A percentile compares a stretch with the other conserved stretches of the same genome.
These are phyloP conservation scores for Pueraria montana DNA, from an alignment of 306 rosid species.

Conservation along the genomic window DNA sequence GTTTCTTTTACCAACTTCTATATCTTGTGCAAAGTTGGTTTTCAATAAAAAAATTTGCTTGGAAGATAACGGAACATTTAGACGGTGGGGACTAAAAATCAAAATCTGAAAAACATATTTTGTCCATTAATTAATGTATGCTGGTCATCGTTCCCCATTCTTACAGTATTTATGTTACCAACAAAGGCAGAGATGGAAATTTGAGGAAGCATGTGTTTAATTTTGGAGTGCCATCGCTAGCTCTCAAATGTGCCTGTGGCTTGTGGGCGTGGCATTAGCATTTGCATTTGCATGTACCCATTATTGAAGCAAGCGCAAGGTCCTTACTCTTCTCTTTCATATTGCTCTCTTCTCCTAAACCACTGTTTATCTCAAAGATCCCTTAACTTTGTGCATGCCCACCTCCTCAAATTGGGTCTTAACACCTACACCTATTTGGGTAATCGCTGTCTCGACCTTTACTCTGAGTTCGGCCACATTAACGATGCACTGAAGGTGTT, in stretches of 20 bases:
- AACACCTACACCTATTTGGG: constrained; percentile 75
- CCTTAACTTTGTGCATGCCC: constrained; percentile 65
- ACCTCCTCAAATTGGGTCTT: constrained; percentile 72
- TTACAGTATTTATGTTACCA: too few species aligned
- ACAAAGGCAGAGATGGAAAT: not conserved
- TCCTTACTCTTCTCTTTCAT: constrained; percentile 55
- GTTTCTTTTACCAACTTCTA: too few species aligned
- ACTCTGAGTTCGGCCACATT: constrained; percentile 60
- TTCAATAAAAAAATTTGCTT: too few species aligned
- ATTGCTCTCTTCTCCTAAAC: constrained; percentile 61
- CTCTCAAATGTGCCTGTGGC: constrained; percentile 2
- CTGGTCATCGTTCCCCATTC: too few species aligned
- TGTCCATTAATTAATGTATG: too few species aligned
- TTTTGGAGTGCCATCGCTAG: not conserved
- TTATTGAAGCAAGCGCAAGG: constrained; percentile 59
- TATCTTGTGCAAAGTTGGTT: too few species aligned
- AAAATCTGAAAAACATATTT: too few species aligned
- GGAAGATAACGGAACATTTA: too few species aligned
- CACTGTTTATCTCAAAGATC: constrained; percentile 61
- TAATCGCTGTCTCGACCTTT: constrained; percentile 70
- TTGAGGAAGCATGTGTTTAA: not conserved
- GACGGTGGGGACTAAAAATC: too few species aligned
- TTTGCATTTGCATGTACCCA: constrained; percentile 73
- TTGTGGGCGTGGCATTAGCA: constrained; percentile 12
- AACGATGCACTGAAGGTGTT: constrained; percentile 65